A percentile compares a stretch with the other conserved stretches of the same genome.
phyloP scores from a whole-genome alignment of 108 stramenopile genomes.

The Skeletonema potamos region DNA sequence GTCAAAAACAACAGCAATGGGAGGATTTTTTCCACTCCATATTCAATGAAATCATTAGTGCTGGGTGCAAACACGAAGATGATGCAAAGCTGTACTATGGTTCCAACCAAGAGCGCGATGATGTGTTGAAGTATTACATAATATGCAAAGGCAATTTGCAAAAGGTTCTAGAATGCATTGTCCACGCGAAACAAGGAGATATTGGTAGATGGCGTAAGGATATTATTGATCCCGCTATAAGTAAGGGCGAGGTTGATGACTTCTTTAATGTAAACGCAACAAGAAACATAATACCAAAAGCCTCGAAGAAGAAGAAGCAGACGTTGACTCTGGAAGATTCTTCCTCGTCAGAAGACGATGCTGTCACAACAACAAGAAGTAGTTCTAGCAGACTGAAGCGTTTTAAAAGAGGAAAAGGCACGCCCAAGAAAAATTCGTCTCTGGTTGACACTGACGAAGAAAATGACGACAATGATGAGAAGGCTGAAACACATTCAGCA shows the following conservation, averaged over 20 bases:
- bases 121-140: conserved; percentile 22
- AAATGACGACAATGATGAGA: not conserved
- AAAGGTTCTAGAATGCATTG: conserved; percentile 29
- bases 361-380: not conserved
- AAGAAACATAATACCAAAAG: too few relatives aligned
- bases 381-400: not conserved
- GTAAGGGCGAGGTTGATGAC: conserved; percentile 15
- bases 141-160: conserved; percentile 28
- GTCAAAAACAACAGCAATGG: conserved; percentile 19
- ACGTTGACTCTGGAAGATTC: not conserved
- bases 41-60: conserved; percentile 15
- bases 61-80: not conserved
- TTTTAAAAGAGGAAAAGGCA: not conserved
- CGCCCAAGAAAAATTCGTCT: not conserved
- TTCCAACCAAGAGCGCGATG: conserved; percentile 7
- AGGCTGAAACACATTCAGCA: not conserved
- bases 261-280: not conserved
- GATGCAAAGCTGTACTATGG: conserved; percentile 4
- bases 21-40: conserved; percentile 31
- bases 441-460: conserved; percentile 24
- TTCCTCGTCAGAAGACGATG: conserved; percentile 18
- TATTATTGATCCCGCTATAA: conserved; percentile 19
- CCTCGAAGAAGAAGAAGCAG: not conserved
- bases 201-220: conserved; percentile 23
- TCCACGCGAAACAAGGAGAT: conserved; percentile 3